Conservation (phyloP, 805 yeast species). For the Cyberlindnera maritima region DNA sequence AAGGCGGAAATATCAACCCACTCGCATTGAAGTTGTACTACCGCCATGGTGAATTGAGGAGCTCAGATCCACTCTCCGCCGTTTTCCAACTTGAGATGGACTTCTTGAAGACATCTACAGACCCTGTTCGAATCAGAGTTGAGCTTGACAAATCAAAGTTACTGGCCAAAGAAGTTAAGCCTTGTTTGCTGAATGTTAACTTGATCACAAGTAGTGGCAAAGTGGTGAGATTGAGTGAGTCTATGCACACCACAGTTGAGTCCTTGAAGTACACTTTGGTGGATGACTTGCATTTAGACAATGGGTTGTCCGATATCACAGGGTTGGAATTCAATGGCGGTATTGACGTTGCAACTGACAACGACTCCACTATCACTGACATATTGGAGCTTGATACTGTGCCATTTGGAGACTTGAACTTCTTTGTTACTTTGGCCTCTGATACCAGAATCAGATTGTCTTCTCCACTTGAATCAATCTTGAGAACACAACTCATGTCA, state of each 20-base stretch:
- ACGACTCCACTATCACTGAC: constrained; percentile 24
- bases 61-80: constrained; percentile 15
- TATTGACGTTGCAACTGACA: constrained; percentile 13
- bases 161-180: constrained; percentile 5
- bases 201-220: constrained; percentile 22
- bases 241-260: constrained; percentile 13
- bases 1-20: constrained; percentile 20
- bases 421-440: constrained; percentile 24
- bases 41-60: constrained; percentile 13
- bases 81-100: constrained; percentile 15
- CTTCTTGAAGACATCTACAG: not conserved
- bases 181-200: constrained; percentile 19
- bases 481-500: constrained; percentile 14
- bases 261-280: constrained; percentile 17
- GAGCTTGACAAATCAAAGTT: constrained; percentile 21
- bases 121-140: constrained; percentile 18
- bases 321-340: constrained; percentile 23
- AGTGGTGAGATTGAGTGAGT: constrained; percentile 12
- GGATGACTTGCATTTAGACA: constrained; percentile 15
- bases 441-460: constrained; percentile 29
- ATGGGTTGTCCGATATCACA: constrained; percentile 15
- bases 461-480: constrained; percentile 18
- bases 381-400: constrained; percentile 34
- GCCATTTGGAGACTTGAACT: constrained; percentile 29
- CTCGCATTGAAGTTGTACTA: constrained; percentile 13